Conservation (phyloP, 371 early-diverging fungal genomes). For the Mucor piriformis region DNA sequence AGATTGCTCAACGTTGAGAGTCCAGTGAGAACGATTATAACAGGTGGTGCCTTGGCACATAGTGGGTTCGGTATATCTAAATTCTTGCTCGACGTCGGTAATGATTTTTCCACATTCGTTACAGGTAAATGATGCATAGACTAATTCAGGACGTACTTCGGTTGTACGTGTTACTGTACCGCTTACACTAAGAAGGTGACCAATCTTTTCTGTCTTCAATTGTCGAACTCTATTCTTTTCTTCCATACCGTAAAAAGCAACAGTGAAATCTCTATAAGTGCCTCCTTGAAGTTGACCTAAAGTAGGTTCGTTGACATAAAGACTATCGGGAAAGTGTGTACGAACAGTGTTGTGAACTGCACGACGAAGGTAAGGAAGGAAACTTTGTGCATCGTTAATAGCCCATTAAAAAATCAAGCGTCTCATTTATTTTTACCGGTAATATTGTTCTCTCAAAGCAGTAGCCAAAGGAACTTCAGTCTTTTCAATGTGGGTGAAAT, state of each 20-base stretch:
- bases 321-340: constrained; percentile 67
- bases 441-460: constrained; percentile 75
- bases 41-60: constrained; percentile 92
- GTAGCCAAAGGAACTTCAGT: constrained; percentile 71
- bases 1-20: constrained; percentile 83
- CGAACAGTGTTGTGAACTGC: constrained; percentile 83
- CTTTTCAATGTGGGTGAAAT: constrained; percentile 70
- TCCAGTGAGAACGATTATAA: constrained; percentile 86
- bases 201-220: constrained; percentile 84
- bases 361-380: constrained; percentile 83
- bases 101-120: constrained; percentile 85
- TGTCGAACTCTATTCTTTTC: constrained; percentile 79
- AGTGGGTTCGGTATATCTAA: constrained; percentile 97
- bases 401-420: not conserved
- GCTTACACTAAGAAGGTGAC: constrained; percentile 85
- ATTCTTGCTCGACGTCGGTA: constrained; percentile 93
- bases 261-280: constrained; percentile 67
- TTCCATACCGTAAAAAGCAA: constrained; percentile 78
- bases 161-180: constrained; percentile 99
- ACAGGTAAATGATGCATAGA: constrained; percentile 94
- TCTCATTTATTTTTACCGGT: constrained; percentile 55
- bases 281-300: constrained; percentile 28
- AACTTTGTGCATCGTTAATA: constrained; percentile 44
- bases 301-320: constrained; percentile 48
- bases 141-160: constrained; percentile 97